Base-by-base conservation (phyloP, 1,139 yeast species). In the Geotrichum fermentans region DNA sequence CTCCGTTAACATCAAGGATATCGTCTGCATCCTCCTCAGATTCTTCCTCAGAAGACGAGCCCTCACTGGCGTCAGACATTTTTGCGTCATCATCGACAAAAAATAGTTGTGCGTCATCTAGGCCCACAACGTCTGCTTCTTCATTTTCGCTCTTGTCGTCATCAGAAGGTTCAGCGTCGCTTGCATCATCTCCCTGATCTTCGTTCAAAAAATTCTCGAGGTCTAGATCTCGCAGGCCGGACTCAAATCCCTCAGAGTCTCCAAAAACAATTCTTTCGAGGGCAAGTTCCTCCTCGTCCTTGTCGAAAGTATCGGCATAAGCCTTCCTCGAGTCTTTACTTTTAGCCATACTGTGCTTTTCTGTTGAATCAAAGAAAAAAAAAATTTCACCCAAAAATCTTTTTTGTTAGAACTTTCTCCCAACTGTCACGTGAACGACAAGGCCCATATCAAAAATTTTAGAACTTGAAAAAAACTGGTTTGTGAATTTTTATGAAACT, bases 261-360 rank as follows among this genome's bases (percentile, higher is more conserved):
- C 98, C 97, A 68, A 94, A 92, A 4, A 94, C 96, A 17, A 87
- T 73, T 64, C 79, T 85, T 56, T 90, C 96, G 44, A 92, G 74
- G 51, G 72, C 76, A 40, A 83, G 57, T 65, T 90, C 97, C 61
- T 88, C 96, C 47, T 78, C 83, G 63, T 86, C 95, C 58, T 92
- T 89, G 33, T 84, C 83, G 28, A 10, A 5, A 14, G 14, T 22
- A 36, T 24, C 24, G 6, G 24, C 41, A 5, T 14, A 18, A n/a
- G 32, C 4, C 13, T 26, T 37, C 30, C 39, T 14, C 10, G 47
- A 26, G 18, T 26, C 34, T 29, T 29, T 35, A 18, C 20, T 47
- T 29, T 43, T 41, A 4, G 46, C 38, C 51, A 47, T 51, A 26
- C 13, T 11, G 7, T 21, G 8, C 14, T 24, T 13, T 4, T 14